phyloP scores from a whole-genome alignment of 805 yeast species.

The Saccharomycopsis amapae region DNA sequence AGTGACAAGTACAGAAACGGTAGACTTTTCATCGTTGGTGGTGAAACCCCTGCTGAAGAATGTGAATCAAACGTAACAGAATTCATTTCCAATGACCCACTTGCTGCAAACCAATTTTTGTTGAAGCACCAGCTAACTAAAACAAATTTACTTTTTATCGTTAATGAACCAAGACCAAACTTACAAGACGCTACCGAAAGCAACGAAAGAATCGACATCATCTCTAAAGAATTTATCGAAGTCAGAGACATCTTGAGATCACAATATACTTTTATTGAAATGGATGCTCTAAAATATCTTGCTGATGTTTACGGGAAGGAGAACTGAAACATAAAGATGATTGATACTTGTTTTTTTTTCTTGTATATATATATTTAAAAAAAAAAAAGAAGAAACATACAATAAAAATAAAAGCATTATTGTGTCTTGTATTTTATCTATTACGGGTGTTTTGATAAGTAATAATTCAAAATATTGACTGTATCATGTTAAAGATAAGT shows the following conservation, averaged over 20 bases:
- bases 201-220: conserved; percentile 52
- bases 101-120: conserved; percentile 44
- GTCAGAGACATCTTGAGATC: conserved; percentile 82
- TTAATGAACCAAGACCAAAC: conserved; percentile 48
- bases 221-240: conserved; percentile 70
- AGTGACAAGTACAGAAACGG: conserved; percentile 76
- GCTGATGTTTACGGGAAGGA: conserved; percentile 24
- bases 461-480: no score
- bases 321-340: no score
- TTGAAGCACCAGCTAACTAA: conserved; percentile 42
- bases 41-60: conserved; percentile 29
- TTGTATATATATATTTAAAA: no score
- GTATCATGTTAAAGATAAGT: no score
- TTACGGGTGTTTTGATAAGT: no score
- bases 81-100: conserved; percentile 32
- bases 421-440: no score
- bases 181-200: conserved; percentile 51
- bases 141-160: conserved; percentile 60
- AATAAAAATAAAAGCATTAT: no score
- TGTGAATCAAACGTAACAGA: conserved; percentile 30
- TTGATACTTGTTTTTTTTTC: no score
- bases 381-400: no score
- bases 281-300: conserved; percentile 61
- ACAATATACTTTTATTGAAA: conserved; percentile 64
- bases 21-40: conserved; percentile 61